Evolutionary conservation across 164 flowering plant species (phyloP).

Genomic region (Nymphaea thermarum): DNA sequence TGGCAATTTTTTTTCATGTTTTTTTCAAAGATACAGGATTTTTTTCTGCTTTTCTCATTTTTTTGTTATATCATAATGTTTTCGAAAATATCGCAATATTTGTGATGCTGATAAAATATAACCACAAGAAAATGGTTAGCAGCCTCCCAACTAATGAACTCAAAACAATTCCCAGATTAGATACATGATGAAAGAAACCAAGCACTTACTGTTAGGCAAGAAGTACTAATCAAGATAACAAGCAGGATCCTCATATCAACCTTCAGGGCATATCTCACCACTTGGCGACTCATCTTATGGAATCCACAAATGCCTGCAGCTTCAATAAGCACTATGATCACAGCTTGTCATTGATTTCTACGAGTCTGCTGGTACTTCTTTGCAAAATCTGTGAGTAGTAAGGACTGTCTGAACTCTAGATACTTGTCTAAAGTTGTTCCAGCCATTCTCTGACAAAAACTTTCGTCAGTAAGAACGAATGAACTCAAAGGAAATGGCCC

Average conservation of each 20-base stretch:
- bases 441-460: constrained; percentile 91
- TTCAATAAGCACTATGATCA: neutral
- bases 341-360: neutral
- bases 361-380: constrained; percentile 49
- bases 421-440: constrained; percentile 77
- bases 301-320: neutral
- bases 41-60: no score
- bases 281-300: neutral
- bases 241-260: neutral
- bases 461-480: constrained; percentile 84
- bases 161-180: no score
- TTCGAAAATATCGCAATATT: no score
- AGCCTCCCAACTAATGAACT: no score
- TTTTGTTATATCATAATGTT: no score
- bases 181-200: no score
- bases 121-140: no score
- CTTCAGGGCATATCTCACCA: neutral
- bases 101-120: no score
- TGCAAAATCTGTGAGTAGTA: constrained; percentile 62
- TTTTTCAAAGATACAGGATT: no score
- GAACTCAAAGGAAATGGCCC: constrained; percentile 95
- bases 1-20: no score
- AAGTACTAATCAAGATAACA: neutral
- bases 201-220: no score
- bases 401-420: constrained; percentile 65